Conservation (phyloP, 2,329 filamentous ascomycete genomes). For the Teratosphaeria gauchensis region DNA sequence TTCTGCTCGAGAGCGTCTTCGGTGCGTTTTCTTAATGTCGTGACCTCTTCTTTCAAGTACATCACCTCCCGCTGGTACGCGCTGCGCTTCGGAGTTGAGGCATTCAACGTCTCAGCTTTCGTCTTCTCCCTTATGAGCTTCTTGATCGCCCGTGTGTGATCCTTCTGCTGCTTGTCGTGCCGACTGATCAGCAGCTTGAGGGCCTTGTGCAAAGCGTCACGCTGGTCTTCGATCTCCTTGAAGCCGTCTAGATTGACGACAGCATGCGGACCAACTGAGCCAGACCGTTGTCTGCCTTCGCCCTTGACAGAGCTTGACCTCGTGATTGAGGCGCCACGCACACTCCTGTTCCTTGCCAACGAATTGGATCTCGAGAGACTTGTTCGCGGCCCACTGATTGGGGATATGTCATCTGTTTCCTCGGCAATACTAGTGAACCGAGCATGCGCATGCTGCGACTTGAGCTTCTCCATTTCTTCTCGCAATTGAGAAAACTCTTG, state of each 20-base stretch:
- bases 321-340: constrained; percentile 20
- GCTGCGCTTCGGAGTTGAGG: constrained; percentile 59
- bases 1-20: constrained; percentile 94
- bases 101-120: constrained; percentile 26
- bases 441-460: constrained; percentile 23
- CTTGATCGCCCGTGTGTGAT: constrained; percentile 72
- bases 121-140: constrained; percentile 70
- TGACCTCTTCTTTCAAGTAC: constrained; percentile 73
- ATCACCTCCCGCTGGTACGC: constrained; percentile 79
- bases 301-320: constrained; percentile 29
- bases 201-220: constrained; percentile 82
- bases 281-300: constrained; percentile 32
- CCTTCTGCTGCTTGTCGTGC: constrained; percentile 73
- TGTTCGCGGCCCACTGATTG: constrained; percentile 19
- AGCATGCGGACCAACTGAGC: constrained; percentile 28
- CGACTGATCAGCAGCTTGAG: constrained; percentile 76
- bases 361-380: constrained; percentile 44
- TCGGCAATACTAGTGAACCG: constrained; percentile 54
- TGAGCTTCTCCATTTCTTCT: constrained; percentile 34
- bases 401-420: constrained; percentile 36
- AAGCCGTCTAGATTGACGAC: constrained; percentile 55
- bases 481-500: constrained; percentile 70
- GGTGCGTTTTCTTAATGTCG: constrained; percentile 70
- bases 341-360: constrained; percentile 44
- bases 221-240: constrained; percentile 87